Evolutionary conservation across 2,329 filamentous ascomycete species (phyloP), one percentile per base, ranked within the genome.

Genomic region (Aureobasidium sp.): DNA sequence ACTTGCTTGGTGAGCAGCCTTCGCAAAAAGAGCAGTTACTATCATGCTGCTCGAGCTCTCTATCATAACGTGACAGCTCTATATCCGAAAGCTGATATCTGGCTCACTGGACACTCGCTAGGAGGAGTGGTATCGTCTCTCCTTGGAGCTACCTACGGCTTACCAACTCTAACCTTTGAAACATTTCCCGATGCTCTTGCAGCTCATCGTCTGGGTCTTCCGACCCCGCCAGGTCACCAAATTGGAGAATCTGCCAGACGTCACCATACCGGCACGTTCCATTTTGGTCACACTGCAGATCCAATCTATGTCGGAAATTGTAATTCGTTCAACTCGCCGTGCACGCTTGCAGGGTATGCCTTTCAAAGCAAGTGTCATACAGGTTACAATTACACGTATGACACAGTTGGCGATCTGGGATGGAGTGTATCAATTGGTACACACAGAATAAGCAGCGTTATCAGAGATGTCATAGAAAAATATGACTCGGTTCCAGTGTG

Each of bases 231-330:
- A 0, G 89, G 88, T 26, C 79, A 86, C 44, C 82, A 91, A 68
- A 81, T 89, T n/a, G 78, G 82, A 48, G 79, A 82, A 5, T 44
- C 12, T n/a, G 89, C 93, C 70, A 82, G 82, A 44, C 81, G 89
- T 34, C 77, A 83, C 64, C 82, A 85, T 68, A 95, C 91, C 0
- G 91, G 90, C 6, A 81, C 87, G 0, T 94, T 85, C 70, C 92
- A 97, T 74, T 92, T 97, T 72, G 92, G 92, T 6, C 91, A 96
- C 70, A 97, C 90, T 0, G 92, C 92, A 0, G 92, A 97, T 73
- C 92, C 92, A 0, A 86, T 97, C 26, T 97, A 87, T 70, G 91
- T 96, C 76, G 92, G 92, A 34, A 89, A 87, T 0, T 97, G 92
- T 75, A 96, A 96, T 69, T 90, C 89, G 39, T 90, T 89, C 7